Base-by-base conservation (phyloP, 2,329 filamentous ascomycete genomes). In the Fusarium sp. region DNA sequence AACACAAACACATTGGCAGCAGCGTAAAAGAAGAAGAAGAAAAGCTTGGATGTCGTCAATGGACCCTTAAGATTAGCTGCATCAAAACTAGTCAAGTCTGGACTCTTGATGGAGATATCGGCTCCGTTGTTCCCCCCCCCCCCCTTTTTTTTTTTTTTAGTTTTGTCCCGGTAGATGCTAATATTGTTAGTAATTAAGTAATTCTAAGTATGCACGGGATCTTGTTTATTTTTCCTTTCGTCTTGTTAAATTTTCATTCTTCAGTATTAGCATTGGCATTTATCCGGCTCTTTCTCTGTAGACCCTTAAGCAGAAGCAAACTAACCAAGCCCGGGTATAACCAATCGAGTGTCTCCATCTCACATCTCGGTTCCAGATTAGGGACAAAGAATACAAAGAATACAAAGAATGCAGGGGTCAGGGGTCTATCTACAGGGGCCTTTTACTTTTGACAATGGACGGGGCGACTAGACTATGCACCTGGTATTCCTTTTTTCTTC, bases 51-150 rank as follows among this genome's bases (percentile, higher is more conserved):
- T 63, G 12, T 27, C 18, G 40, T 50, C 21, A 32, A 63, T 63
- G 53, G 56, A 67, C 66, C 66, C 66, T 58, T 69, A 69, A 62
- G 46, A 65, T 56, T 66, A 66, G 41, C 40, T 60, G 34, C 54
- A 59, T 28, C 27, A 47, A 40, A 45, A 40, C 56, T 54, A 62
- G 21, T 40, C 34, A 54, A 63, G 48, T 48, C 63, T 60, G 45
- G 53, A 63, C 54, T 66, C 34, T 66, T 66, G 42, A 49, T 60
- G 47, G 51, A 53, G n/a, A 49, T 63, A 18, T 34, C 25, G 32
- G 45, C 43, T 57, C 50, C 37, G 28, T 48, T 46, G 45, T 42
- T 30, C 34, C 9, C 27, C 12, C 21, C 13, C 9, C 16, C n/a
- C n/a, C n/a, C n/a, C n/a, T n/a, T n/a, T n/a, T n/a, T 20, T 28